Conservation (phyloP, 805 yeast genomes). For the Kuraishia ogatae region DNA sequence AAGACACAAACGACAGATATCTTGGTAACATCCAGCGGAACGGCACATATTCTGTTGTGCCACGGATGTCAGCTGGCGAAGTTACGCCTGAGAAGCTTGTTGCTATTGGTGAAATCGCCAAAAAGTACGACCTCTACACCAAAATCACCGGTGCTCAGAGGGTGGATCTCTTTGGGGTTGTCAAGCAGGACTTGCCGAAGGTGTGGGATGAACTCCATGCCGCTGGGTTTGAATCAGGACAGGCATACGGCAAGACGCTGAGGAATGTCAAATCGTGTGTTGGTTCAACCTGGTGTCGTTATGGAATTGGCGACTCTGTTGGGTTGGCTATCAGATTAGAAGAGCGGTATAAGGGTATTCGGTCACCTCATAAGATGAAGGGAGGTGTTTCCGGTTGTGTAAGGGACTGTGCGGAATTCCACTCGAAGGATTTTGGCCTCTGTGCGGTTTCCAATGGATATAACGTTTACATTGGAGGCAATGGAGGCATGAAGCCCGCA, state of each 20-base stretch:
- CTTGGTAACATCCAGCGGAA: constrained; percentile 29
- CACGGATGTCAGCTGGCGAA: constrained; percentile 29
- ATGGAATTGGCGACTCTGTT: constrained; percentile 29
- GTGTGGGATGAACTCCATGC: constrained; percentile 23
- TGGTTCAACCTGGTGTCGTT: constrained; percentile 30
- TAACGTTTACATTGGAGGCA: constrained; percentile 28
- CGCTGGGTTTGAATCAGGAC: constrained; percentile 28
- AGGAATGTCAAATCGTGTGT: constrained; percentile 29
- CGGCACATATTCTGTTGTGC: constrained; percentile 28
- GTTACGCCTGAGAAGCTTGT: constrained; percentile 28
- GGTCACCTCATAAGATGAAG: constrained; percentile 28
- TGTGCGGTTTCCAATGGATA: constrained; percentile 28
- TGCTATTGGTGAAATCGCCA: constrained; percentile 23
- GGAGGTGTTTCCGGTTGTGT: constrained; percentile 31
- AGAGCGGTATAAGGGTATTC: constrained; percentile 27
- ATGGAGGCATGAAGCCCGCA: constrained; percentile 32
- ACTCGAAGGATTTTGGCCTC: constrained; percentile 27
- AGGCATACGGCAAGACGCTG: constrained; percentile 27
- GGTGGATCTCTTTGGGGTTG: constrained; percentile 25
- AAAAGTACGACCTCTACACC: constrained; percentile 23
- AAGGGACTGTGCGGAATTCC: constrained; percentile 29
- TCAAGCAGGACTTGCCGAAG: constrained; percentile 21
- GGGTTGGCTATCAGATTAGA: constrained; percentile 28
- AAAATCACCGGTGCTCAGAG: constrained; percentile 29
- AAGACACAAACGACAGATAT: constrained; percentile 27